Evolutionary conservation across 2,329 filamentous ascomycete species (phyloP), one percentile per base, ranked within the genome.

Genomic region (Alternaria sp.): DNA sequence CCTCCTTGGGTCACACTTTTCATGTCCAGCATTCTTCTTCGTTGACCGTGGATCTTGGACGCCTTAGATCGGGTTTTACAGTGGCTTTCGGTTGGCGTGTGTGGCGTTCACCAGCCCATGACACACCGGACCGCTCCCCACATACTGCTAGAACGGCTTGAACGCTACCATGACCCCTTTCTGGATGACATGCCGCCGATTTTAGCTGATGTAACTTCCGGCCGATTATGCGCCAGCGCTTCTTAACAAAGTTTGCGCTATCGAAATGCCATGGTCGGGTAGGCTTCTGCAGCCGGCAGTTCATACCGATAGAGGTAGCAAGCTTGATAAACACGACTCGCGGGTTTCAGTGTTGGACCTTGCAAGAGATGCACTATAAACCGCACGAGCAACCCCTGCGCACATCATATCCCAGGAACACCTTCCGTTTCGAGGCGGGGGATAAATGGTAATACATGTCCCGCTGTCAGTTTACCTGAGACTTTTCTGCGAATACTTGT

Each of bases 301-400:
- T 38, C 11, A 25, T 50, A 16, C 51, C 43, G 52, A 41, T 44
- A 5, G 34, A 22, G 43, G 40, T 27, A 44, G 50, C 27, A 25
- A 44, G 36, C 36, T 28, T 40, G 50, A 22, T 50, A 43, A 12
- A 16, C 34, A 66, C 52, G 62, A 46, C 40, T 60, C 59, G 41
- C 41, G 51, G n/a, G 18, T 49, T 43, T 48, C 34, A 54, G 30
- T 54, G 25, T 25, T 28, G 14, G 40, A 16, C 49, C 50, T 54
- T 58, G 11, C 49, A 32, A 43, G 54, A 51, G 7, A 43, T 14
- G 28, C 20, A 50, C 46, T 38, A 50, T 50, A 38, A 36, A 38
- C 27, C 32, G 46, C 48, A 46, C 10, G 48, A 45, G n/a, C 22
- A 28, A 41, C 27, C 34, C 43, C 57, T 59, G 51, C 22, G 34